Conservation (phyloP, 495 filamentous ascomycete species). For the Cenococcum geophilum region DNA sequence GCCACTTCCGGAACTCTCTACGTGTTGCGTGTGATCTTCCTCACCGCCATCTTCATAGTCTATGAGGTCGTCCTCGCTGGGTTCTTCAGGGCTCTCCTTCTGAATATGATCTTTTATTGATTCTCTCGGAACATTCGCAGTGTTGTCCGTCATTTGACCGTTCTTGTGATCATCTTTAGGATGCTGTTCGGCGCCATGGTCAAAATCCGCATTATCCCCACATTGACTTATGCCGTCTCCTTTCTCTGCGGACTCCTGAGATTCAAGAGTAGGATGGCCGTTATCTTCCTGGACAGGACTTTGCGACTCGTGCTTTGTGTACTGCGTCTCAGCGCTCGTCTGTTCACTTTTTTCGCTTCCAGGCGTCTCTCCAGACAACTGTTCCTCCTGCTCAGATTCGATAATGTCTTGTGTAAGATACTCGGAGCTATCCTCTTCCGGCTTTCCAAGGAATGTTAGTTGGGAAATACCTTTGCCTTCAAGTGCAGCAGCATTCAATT, state of each 20-base stretch:
- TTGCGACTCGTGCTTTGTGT: neutral
- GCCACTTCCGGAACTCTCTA: neutral
- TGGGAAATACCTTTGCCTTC: slow-evolving; percentile 57
- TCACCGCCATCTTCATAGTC: slow-evolving; percentile 25
- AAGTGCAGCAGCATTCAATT: slow-evolving; percentile 43
- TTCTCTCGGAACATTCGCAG: neutral
- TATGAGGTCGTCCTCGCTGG: slow-evolving; percentile 13
- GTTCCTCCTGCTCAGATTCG: neutral
- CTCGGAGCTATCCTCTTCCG: slow-evolving; percentile 6
- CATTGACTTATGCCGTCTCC: neutral
- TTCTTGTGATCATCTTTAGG: neutral
- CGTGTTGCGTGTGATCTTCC: slow-evolving; percentile 27
- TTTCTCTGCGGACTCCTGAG: too few relatives aligned
- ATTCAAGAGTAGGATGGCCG: too few relatives aligned
- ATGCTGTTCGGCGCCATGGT: neutral
- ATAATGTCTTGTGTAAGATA: neutral
- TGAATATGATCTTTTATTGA: neutral
- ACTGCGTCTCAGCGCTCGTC: neutral
- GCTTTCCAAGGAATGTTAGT: slow-evolving; percentile 39
- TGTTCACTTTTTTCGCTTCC: neutral
- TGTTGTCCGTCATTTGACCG: neutral
- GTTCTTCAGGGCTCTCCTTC: neutral
- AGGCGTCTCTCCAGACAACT: neutral
- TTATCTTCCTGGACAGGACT: neutral
- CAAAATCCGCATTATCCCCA: neutral